Evolutionary conservation across 2,329 filamentous ascomycete species (phyloP).

Genomic region (Fulvia fulva): DNA sequence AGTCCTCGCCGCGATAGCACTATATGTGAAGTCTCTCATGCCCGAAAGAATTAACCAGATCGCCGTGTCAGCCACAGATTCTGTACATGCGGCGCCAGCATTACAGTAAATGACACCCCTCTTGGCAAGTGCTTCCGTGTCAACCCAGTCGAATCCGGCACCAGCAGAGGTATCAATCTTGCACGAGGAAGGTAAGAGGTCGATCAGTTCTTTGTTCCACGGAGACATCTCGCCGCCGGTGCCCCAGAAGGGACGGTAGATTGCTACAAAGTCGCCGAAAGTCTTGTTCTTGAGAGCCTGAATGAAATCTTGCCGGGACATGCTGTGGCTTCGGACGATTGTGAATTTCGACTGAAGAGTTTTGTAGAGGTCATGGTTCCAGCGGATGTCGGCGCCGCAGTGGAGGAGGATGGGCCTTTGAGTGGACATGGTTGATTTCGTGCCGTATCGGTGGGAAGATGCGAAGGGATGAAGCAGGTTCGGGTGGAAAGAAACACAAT

Average conservation of each 20-base stretch:
- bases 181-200: slow-evolving; percentile 49
- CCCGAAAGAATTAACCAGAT: slow-evolving; percentile 65
- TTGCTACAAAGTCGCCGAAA: slow-evolving; percentile 45
- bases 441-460: no score
- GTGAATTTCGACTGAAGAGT: slow-evolving; percentile 36
- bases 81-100: slow-evolving; percentile 64
- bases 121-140: slow-evolving; percentile 57
- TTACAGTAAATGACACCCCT: slow-evolving; percentile 70
- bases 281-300: slow-evolving; percentile 34
- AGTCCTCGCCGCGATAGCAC: slow-evolving; percentile 52
- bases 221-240: slow-evolving; percentile 63
- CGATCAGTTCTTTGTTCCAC: slow-evolving; percentile 58
- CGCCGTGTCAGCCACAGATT: slow-evolving; percentile 69
- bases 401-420: slow-evolving; percentile 36
- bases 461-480: background rate
- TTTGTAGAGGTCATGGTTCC: slow-evolving; percentile 43
- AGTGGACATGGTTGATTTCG: slow-evolving; percentile 6
- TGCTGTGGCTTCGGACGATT: slow-evolving; percentile 39
- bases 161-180: slow-evolving; percentile 58
- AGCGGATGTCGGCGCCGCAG: slow-evolving; percentile 43
- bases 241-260: slow-evolving; percentile 60
- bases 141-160: slow-evolving; percentile 61
- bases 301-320: slow-evolving; percentile 39
- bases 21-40: slow-evolving; percentile 66
- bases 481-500: background rate